Conservation (phyloP, 345 rosid genomes). For the Aquilaria sinensis region DNA sequence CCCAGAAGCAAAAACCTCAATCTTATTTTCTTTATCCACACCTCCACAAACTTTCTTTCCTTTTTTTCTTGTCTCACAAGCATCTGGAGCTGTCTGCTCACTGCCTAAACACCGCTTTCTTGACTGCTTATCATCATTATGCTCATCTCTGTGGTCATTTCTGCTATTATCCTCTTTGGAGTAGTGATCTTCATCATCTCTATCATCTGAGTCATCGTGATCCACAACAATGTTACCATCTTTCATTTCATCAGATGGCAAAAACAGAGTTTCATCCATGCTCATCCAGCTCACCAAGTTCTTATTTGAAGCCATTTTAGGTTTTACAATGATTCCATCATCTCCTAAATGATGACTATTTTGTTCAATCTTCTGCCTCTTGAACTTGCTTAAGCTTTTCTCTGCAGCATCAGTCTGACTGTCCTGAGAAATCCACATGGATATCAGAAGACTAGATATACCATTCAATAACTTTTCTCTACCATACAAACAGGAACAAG, state of each 20-base stretch:
- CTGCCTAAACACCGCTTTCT: not conserved
- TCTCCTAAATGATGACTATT: constrained; percentile 12
- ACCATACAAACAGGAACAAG: no score
- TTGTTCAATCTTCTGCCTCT: constrained; percentile 29
- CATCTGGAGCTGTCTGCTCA: constrained; percentile 2
- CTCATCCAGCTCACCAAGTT: constrained; percentile 41
- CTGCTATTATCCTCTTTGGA: constrained; percentile 20
- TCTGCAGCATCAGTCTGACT: constrained; percentile 16
- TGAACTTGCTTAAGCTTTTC: constrained; percentile 24
- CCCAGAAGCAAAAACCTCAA: constrained; percentile 6
- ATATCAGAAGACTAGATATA: not conserved
- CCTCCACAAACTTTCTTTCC: constrained; percentile 4
- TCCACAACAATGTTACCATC: constrained; percentile 20
- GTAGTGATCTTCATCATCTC: constrained; percentile 22
- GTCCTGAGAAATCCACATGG: constrained; percentile 17
- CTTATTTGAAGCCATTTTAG: constrained; percentile 17
- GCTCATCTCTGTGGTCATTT: constrained; percentile 12
- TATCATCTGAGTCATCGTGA: constrained; percentile 26
- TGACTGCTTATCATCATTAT: constrained; percentile 8
- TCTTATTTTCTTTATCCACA: constrained; percentile 7
- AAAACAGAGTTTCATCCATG: constrained; percentile 26
- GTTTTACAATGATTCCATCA: constrained; percentile 4
- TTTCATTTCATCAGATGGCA: constrained; percentile 20
- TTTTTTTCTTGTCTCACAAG: constrained; percentile 10
- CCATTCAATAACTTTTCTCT: not conserved